Base-by-base conservation (phyloP, 2,329 filamentous ascomycete species). In the Bipolaris sorokiniana region DNA sequence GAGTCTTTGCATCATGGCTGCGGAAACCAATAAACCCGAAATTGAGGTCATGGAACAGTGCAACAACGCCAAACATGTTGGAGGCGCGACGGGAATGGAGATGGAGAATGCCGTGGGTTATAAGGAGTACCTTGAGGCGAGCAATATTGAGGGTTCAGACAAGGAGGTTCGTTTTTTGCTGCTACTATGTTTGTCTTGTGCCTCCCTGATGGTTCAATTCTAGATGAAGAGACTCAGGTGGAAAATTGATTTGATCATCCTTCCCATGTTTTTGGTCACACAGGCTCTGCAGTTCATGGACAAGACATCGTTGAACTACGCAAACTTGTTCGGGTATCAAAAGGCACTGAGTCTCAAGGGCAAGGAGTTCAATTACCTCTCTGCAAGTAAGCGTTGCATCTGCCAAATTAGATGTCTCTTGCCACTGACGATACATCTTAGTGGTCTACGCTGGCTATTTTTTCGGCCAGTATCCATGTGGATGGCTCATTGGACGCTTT, bases 391-490 rank as follows among this genome's bases (percentile, higher is more conserved):
- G 48, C 13, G 5, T 42, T 20, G 3, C 26, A 11, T 7, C 6
- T 28, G 23, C 7, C 23, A 16, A 28, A 9, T 1, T n/a, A 2
- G n/a, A 28, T 28, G 26, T 16, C 2, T 16, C 15, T 22, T 5
- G 3, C 10, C 2, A 16, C 48, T 51, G 9, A 50, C n/a, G 5
- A 16, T 11, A n/a, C 33, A 13, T 11, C 6, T 18, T 40, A 51
- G 48, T 78, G 65, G 65, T 78, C 0, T 78, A 78, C 54, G 75
- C 73, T 5, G 76, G 76, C 1, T 78, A 78, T 54, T 78, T 78
- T 69, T 73, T 78, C 51, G 76, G 76, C 1, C 76, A 78, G 46
- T 78, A 78, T 54, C 76, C 76, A n/a, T 77, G 76, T 44, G 76
- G 76, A 4, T 77, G 73, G 75, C 62, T 78, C 0, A 76, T 78